phyloP scores from a whole-genome alignment of 164 flowering plant genomes.

The Annona cherimola region DNA sequence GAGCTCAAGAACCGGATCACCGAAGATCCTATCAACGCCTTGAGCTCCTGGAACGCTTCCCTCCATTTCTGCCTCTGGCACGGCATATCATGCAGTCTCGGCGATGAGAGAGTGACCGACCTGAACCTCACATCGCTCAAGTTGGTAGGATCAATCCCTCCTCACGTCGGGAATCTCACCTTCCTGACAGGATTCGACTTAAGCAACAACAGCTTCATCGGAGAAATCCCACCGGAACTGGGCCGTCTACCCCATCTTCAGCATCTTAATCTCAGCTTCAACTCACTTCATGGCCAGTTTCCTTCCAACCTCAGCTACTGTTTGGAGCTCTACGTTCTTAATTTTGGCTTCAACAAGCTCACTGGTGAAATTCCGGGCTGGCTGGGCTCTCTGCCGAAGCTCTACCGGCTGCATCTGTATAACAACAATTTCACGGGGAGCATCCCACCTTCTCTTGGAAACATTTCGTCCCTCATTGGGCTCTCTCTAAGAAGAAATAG shows the following conservation, averaged over 20 bases:
- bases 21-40: conserved; percentile 9
- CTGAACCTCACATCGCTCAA: conserved; percentile 19
- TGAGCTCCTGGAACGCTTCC: conserved; percentile 15
- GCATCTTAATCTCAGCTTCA: conserved; percentile 28
- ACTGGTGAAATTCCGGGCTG: background rate
- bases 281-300: conserved; percentile 25
- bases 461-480: conserved; percentile 2
- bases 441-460: conserved; percentile 11
- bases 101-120: conserved; percentile 17
- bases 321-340: conserved; percentile 5
- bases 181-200: conserved; percentile 33
- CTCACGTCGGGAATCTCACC: conserved; percentile 38
- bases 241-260: conserved; percentile 26
- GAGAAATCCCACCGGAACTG: conserved; percentile 27
- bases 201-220: conserved; percentile 26
- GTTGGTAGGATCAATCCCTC: conserved; percentile 27
- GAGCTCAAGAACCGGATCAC: conserved; percentile 10
- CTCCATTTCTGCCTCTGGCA: conserved; percentile 13
- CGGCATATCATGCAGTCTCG: conserved; percentile 19
- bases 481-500: background rate
- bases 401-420: background rate
- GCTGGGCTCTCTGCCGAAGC: background rate
- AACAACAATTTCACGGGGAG: conserved; percentile 1
- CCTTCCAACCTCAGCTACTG: conserved; percentile 26
- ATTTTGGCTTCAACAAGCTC: background rate